These are phyloP conservation scores for Sarocladiaceae sp. DNA, from an alignment of 2,329 filamentous ascomycete species.

Conservation along the genomic window DNA sequence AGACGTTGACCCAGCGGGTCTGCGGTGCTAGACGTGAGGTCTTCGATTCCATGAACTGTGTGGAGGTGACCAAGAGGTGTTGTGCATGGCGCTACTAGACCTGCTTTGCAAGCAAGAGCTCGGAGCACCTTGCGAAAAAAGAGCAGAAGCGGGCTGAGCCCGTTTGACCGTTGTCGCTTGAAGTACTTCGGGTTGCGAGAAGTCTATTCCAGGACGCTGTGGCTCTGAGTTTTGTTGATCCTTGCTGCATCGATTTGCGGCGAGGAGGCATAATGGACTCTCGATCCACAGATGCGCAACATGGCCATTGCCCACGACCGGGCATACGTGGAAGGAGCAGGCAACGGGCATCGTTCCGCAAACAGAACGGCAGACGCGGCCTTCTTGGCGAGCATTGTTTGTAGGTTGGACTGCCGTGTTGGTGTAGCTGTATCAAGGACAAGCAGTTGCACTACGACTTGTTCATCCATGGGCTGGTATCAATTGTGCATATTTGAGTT, in stretches of 20 bases:
- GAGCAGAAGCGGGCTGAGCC: too few relatives aligned
- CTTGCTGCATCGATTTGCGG: too few relatives aligned
- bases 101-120: not conserved
- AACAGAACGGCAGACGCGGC: not conserved
- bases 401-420: not conserved
- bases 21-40: not conserved
- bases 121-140: too few relatives aligned
- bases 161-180: too few relatives aligned
- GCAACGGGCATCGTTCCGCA: not conserved
- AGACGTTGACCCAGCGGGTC: not conserved
- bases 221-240: too few relatives aligned
- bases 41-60: not conserved
- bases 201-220: too few relatives aligned
- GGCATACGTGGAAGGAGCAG: not conserved
- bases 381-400: not conserved
- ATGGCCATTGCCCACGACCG: not conserved
- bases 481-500: too few relatives aligned
- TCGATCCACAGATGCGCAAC: conserved; percentile 1
- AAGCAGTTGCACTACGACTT: too few relatives aligned
- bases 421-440: too few relatives aligned
- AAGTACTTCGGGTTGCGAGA: too few relatives aligned
- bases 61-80: conserved; percentile 3
- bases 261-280: too few relatives aligned
- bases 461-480: too few relatives aligned
- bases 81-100: not conserved